These are phyloP conservation scores for Mycena vulgaris DNA, from an alignment of 768 basidiomycete genomes.

Conservation along the genomic window DNA sequence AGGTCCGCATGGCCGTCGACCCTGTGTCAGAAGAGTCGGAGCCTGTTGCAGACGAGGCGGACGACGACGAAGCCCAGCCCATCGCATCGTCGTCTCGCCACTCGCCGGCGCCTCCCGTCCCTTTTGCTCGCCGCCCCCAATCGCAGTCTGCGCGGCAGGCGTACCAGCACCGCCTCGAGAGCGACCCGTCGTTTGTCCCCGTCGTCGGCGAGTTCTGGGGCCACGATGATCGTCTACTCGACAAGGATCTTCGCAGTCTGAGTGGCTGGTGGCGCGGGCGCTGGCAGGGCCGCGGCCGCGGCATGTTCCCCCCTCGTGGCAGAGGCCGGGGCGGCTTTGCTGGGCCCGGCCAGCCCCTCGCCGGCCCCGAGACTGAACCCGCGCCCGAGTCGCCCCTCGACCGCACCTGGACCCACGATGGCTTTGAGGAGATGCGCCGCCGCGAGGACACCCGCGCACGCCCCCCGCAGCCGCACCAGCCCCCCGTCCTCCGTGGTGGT, in stretches of 20 bases:
- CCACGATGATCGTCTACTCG: slow-evolving; percentile 91
- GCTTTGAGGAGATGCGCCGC: slow-evolving; percentile 89
- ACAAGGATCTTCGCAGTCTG: slow-evolving; percentile 85
- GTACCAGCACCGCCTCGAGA: slow-evolving; percentile 86
- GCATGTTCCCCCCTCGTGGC: slow-evolving; percentile 64
- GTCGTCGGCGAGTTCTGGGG: slow-evolving; percentile 95
- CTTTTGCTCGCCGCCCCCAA: slow-evolving; percentile 52
- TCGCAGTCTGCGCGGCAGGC: slow-evolving; percentile 85
- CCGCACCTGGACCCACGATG: slow-evolving; percentile 86
- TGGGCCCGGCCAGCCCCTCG: slow-evolving; percentile 30
- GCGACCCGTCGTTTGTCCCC: slow-evolving; percentile 91
- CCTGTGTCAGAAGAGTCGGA: slow-evolving; percentile 25
- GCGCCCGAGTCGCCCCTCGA: slow-evolving; percentile 73
- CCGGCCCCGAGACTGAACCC: slow-evolving; percentile 33
- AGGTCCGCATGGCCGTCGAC: slow-evolving; percentile 21
- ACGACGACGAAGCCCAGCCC: slow-evolving; percentile 47
- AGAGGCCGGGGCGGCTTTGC: slow-evolving; percentile 69
- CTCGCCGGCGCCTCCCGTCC: slow-evolving; percentile 39
- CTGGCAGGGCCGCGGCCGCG: slow-evolving; percentile 79
- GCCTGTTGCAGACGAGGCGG: slow-evolving; percentile 37
- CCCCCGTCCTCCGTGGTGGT: slow-evolving; percentile 55
- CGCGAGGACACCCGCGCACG: slow-evolving; percentile 73
- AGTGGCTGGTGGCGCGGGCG: slow-evolving; percentile 92
- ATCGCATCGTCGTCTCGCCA: slow-evolving; percentile 58
- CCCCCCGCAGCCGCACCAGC: slow-evolving; percentile 39